phyloP scores from a whole-genome alignment of 306 rosid genomes.

The Geum urbanum region DNA sequence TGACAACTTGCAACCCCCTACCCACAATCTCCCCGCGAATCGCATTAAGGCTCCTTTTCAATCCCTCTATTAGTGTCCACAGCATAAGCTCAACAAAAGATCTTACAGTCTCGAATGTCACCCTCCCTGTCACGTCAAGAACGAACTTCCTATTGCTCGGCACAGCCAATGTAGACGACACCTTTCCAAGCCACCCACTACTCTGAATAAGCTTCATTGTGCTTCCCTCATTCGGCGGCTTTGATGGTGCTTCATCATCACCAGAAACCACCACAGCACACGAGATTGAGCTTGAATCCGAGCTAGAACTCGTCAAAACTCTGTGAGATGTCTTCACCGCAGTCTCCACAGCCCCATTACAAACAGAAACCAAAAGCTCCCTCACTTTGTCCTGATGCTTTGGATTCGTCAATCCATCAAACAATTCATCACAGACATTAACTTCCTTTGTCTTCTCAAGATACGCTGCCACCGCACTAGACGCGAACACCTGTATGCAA shows the following conservation, averaged over 20 bases:
- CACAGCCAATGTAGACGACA: constrained; percentile 70
- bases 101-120: constrained; percentile 65
- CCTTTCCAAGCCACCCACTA: constrained; percentile 54
- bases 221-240: constrained; percentile 26
- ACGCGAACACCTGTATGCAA: constrained; percentile 61
- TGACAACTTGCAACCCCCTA: constrained; percentile 61
- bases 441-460: constrained; percentile 83
- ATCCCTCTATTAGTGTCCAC: constrained; percentile 55
- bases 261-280: constrained; percentile 29
- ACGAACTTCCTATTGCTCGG: constrained; percentile 68
- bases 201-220: constrained; percentile 28
- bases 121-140: constrained; percentile 83
- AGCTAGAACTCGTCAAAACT: constrained; percentile 46
- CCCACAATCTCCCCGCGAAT: constrained; percentile 57
- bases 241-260: constrained; percentile 29
- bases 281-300: constrained; percentile 23
- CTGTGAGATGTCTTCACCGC: constrained; percentile 75
- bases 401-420: constrained; percentile 76
- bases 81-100: constrained; percentile 61
- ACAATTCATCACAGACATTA: constrained; percentile 61
- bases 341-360: constrained; percentile 88
- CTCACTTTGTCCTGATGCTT: constrained; percentile 56
- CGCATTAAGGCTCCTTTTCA: constrained; percentile 47
- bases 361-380: constrained; percentile 59
- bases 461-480: constrained; percentile 78